Base-by-base conservation (phyloP, 768 basidiomycete genomes). In the Mycena rosella region DNA sequence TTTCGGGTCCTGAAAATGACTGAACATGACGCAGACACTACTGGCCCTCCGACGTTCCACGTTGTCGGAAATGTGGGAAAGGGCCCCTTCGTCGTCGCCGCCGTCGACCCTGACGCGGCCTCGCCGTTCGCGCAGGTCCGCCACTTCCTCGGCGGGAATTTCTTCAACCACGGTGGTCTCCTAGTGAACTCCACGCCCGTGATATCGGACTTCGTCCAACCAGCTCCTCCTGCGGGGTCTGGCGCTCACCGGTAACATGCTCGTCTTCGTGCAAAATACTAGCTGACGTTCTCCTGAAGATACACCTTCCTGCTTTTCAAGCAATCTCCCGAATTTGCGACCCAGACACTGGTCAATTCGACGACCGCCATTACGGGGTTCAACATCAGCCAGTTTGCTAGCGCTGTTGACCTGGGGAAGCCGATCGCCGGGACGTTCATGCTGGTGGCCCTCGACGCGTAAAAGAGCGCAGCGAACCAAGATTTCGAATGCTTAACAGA, bases 101-200 rank as follows among this genome's bases (percentile, higher is more conserved):
- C 79, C 10, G 82, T 87, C 3, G 86, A 86, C 66, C 86, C 82
- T n/a, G 86, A 87, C 67, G 85, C 82, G 13, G 85, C 85, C 9
- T 85, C 85, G n/a, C 86, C 86, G 3, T 56, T 40, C 5, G 78
- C 83, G 2, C 83, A 87, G 67, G 81, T 87, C 47, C 79, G 85
- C 2, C 86, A 87, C 71, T 85, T 85, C 76, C 73, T 87, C 4
- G 83, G 82, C 1, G 82, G 82, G 0, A 80, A 84, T 70, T 86
- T 84, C 63, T 20, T 58, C 49, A 70, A 63, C 65, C 32, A 67
- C 20, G 57, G 32, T 8, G 69, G 69, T 3, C 70, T 71, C 26
- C 73, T 85, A 24, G 70, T 68, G 0, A 86, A 84, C 71, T 70
- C 54, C 18, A 85, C 85, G 1, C 78, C 83, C 9, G 83, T 84